These are phyloP conservation scores for Citrus inodora DNA, from an alignment of 345 rosid genomes.

Conservation along the genomic window DNA sequence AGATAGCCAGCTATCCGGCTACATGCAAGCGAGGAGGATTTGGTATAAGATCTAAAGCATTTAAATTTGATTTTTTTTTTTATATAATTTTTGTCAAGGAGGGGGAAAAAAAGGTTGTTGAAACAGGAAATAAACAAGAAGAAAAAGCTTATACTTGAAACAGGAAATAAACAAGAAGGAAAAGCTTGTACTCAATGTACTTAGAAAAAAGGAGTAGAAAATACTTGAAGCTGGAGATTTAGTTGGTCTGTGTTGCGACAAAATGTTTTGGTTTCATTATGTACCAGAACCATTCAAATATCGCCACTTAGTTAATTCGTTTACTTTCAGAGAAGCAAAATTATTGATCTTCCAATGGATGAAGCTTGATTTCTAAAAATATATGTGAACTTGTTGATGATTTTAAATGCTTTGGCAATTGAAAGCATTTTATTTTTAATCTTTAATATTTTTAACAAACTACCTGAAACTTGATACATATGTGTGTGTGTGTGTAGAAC, in stretches of 20 bases:
- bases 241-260: not conserved
- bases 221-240: not conserved
- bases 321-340: not conserved
- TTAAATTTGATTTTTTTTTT: not conserved
- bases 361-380: no score
- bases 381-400: no score
- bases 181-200: not conserved
- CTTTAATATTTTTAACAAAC: no score
- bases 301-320: not conserved
- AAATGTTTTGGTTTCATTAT: not conserved
- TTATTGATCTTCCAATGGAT: not conserved
- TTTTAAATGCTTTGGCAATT: not conserved
- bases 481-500: no score
- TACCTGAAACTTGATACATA: no score
- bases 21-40: not conserved
- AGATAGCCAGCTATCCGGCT: not conserved
- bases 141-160: not conserved
- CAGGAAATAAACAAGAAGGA: no score
- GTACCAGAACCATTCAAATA: constrained; percentile 1
- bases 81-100: not conserved
- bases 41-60: not conserved
- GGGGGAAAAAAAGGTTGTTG: not conserved
- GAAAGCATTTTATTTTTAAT: not conserved
- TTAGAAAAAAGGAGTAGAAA: not conserved
- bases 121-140: not conserved